Evolutionary conservation across 2,329 filamentous ascomycete species (phyloP).

Genomic region (Macrophomina pseudophaseolina): DNA sequence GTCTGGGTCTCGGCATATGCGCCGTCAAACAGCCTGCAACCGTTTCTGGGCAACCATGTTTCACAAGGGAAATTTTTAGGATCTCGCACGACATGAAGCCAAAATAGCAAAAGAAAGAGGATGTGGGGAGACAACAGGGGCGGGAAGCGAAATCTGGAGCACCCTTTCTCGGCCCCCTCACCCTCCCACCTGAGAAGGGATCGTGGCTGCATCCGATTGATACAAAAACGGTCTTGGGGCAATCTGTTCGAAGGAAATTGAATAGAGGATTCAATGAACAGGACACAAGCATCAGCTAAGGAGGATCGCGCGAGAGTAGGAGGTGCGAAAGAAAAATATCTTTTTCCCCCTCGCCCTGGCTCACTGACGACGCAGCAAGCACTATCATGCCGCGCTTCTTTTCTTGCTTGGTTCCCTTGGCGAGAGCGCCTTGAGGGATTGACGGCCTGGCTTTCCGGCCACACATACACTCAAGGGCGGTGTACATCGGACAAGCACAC

Average conservation of each 20-base stretch:
- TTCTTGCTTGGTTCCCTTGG: background rate
- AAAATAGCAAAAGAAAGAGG: background rate
- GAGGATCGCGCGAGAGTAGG: background rate
- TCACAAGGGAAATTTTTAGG: constrained; percentile 24
- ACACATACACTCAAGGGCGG: no score
- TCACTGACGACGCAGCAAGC: background rate
- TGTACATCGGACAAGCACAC: no score
- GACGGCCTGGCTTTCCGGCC: background rate
- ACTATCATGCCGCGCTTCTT: background rate
- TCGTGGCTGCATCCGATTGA: constrained; percentile 1
- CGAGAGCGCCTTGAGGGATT: background rate
- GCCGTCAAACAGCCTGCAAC: background rate
- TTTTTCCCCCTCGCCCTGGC: background rate
- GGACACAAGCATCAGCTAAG: constrained; percentile 20
- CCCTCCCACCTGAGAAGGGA: background rate
- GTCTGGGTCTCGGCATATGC: constrained; percentile 1
- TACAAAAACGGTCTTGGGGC: constrained; percentile 11
- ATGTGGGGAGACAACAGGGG: constrained; percentile 24
- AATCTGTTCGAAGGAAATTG: constrained; percentile 9
- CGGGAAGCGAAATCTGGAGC: background rate
- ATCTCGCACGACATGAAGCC: constrained; percentile 7
- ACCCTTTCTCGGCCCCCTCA: no score
- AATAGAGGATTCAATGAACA: background rate
- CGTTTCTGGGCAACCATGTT: background rate
- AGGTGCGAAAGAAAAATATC: no score